Evolutionary conservation across 1,284 basidiomycete species (phyloP).

Genomic region (Schizophyllum commune): DNA sequence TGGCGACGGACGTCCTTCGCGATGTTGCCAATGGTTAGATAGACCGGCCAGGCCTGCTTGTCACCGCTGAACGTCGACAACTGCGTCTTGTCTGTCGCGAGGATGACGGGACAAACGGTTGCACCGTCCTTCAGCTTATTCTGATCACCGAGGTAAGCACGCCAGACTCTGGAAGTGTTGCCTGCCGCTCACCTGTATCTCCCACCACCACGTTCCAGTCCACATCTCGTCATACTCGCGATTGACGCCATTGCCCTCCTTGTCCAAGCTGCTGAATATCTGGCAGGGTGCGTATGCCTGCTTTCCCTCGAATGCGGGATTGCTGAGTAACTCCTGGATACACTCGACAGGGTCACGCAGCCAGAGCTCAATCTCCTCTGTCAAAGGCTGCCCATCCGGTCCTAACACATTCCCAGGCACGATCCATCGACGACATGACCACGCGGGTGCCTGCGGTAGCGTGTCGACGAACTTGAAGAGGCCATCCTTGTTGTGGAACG

Average conservation of each 20-base stretch:
- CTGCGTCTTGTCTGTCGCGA: conserved; percentile 12
- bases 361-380: conserved; percentile 22
- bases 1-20: conserved; percentile 12
- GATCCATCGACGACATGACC: no score
- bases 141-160: neutral
- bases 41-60: conserved; percentile 17
- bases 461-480: no score
- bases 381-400: conserved; percentile 8
- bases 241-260: neutral
- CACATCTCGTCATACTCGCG: conserved; percentile 9
- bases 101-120: neutral
- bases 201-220: conserved; percentile 11
- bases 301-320: conserved; percentile 11
- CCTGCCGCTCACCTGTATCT: conserved; percentile 12
- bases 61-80: conserved; percentile 14
- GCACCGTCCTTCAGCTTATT: conserved; percentile 7
- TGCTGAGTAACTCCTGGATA: conserved; percentile 18
- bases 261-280: no score
- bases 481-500: no score
- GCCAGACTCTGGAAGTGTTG: no score
- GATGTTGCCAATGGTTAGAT: conserved; percentile 20
- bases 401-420: conserved; percentile 13
- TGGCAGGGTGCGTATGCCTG: neutral
- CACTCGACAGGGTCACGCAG: conserved; percentile 20
- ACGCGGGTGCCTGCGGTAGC: no score